Conservation (phyloP, 177 flowering plant species). For the Vitis hybrid region DNA sequence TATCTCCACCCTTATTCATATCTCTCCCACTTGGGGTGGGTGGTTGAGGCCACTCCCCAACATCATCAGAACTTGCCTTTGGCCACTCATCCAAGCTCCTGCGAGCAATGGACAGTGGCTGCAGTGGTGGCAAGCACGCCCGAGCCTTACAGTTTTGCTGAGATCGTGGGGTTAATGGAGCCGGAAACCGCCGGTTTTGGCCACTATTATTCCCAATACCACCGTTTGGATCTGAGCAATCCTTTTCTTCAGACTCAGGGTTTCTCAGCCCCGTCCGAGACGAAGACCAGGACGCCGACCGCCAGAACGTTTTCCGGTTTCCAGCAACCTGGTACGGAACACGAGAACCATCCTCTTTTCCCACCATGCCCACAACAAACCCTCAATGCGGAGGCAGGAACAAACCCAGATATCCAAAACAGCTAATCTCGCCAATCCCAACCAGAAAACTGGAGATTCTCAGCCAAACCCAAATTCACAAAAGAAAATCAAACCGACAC, state of each 20-base stretch:
- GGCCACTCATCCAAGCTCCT: constrained; percentile 96
- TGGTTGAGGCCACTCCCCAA: constrained; percentile 92
- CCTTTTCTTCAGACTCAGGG: constrained; percentile 35
- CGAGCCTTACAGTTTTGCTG: constrained; percentile 64
- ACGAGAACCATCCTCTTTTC: constrained; percentile 50
- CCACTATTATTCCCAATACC: constrained; percentile 30
- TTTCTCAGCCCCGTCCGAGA: constrained; percentile 40
- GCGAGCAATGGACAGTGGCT: constrained; percentile 78
- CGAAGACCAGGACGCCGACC: constrained; percentile 84
- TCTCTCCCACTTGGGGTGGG: constrained; percentile 68
- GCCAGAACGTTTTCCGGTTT: constrained; percentile 58
- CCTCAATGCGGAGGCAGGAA: constrained; percentile 2
- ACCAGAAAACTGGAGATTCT: neutral
- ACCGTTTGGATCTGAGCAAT: constrained; percentile 31
- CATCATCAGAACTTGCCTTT: constrained; percentile 86
- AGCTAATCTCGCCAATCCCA: neutral
- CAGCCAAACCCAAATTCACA: neutral
- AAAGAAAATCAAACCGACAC: neutral
- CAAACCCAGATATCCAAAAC: constrained; percentile 5
- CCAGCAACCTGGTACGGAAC: constrained; percentile 40
- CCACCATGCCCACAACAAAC: constrained; percentile 47
- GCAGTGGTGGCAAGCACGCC: constrained; percentile 80
- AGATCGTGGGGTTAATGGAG: constrained; percentile 75
- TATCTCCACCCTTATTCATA: constrained; percentile 46
- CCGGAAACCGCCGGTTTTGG: constrained; percentile 39